These are phyloP conservation scores for Hygrophorus pudorinus DNA, from an alignment of 768 basidiomycete species.

Conservation along the genomic window DNA sequence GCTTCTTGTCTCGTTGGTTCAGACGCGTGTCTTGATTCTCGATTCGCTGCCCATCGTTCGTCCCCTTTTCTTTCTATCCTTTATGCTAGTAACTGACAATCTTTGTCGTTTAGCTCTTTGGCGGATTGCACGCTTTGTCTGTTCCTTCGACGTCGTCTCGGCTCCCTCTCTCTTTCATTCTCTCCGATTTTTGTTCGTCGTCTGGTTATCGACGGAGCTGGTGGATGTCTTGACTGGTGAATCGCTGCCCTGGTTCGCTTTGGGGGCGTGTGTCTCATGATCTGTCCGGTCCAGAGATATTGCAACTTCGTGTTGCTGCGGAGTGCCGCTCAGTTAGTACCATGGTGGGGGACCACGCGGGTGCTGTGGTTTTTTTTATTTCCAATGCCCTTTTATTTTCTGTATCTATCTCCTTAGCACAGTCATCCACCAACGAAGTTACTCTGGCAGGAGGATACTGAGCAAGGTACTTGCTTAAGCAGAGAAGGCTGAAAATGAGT, in stretches of 20 bases:
- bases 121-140: not conserved
- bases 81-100: slow-evolving; percentile 3
- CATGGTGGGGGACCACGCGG: slow-evolving; percentile 55
- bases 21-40: slow-evolving; percentile 3
- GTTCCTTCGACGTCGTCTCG: not conserved
- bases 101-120: slow-evolving; percentile 2
- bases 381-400: slow-evolving; percentile 1
- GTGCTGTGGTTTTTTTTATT: slow-evolving; percentile 36
- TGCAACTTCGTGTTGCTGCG: too few species aligned
- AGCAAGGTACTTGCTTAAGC: too few species aligned
- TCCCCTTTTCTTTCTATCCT: slow-evolving; percentile 2
- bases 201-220: slow-evolving; percentile 1
- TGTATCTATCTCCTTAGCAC: too few species aligned
- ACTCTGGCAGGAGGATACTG: too few species aligned
- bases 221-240: slow-evolving; percentile 2
- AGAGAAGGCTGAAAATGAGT: too few species aligned
- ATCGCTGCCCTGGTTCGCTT: not conserved
- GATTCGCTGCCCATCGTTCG: not conserved
- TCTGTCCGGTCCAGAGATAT: too few species aligned
- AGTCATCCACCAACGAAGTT: too few species aligned
- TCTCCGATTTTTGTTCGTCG: slow-evolving; percentile 1
- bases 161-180: slow-evolving; percentile 3
- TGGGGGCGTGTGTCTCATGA: too few species aligned
- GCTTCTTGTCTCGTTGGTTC: slow-evolving; percentile 4
- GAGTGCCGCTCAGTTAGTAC: slow-evolving; percentile 55